Percentiles rank a stretch among this genome's conserved stretches.
These are phyloP conservation scores for Pythium volutum DNA, from an alignment of 352 stramenopile species.

Conservation along the genomic window DNA sequence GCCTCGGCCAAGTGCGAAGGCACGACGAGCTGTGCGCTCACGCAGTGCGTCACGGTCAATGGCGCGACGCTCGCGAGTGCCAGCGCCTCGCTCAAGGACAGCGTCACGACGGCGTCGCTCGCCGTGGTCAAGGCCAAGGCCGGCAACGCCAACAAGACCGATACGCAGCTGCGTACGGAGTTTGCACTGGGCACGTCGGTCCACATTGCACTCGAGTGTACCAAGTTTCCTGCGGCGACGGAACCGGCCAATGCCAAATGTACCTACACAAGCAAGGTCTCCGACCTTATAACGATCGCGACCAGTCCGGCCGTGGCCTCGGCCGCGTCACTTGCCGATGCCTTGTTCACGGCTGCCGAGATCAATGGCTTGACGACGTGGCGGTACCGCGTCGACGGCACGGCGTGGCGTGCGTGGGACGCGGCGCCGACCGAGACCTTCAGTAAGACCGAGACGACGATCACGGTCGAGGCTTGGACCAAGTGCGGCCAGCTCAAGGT, in stretches of 20 bases:
- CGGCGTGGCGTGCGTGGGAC: conserved; percentile 10
- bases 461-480: conserved; percentile 43
- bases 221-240: conserved; percentile 4
- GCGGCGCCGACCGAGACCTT: conserved; percentile 25
- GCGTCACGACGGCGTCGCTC: conserved; percentile 1
- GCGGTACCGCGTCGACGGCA: conserved; percentile 11
- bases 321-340: not conserved
- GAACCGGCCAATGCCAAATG: not conserved
- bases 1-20: conserved; percentile 31
- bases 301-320: not conserved
- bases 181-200: not conserved
- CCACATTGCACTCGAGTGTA: conserved; percentile 12
- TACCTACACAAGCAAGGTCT: conserved; percentile 5
- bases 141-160: not conserved
- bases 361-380: conserved; percentile 4
- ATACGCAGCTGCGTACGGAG: not conserved
- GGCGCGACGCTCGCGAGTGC: conserved; percentile 20
- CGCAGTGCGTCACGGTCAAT: conserved; percentile 52
- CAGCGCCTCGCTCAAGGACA: not conserved
- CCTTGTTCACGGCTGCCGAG: not conserved
- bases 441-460: conserved; percentile 36
- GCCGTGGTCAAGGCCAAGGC: not conserved
- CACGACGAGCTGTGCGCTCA: conserved; percentile 32
- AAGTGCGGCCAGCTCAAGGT: conserved; percentile 29
- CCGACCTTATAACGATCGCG: conserved; percentile 4